Base-by-base conservation (phyloP, 768 basidiomycete genomes). In the Podaxis sp. region DNA sequence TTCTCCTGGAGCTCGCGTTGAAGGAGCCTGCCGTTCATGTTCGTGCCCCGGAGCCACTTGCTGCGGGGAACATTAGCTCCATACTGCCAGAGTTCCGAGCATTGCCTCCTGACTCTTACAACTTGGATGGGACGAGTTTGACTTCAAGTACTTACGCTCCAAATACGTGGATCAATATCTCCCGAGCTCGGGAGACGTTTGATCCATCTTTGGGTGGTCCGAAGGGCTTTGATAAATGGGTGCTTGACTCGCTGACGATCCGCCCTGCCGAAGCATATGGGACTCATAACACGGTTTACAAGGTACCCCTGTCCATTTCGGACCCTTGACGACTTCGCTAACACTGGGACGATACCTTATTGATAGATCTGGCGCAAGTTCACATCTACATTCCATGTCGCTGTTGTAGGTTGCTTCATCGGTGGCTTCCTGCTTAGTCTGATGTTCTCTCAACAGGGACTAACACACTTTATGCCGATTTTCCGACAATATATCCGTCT, bases 361-460 rank as follows among this genome's bases (percentile, higher is more conserved):
- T 27, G 12, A 60, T 61, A 91, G 90, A 92, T 93, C 51, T 93
- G 90, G 90, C 72, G 82, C 46, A 90, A 90, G 65, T 92, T 93
- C 68, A 67, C 68, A 15, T 83, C 76, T 67, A 86, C 82, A 0
- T 86, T 86, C 66, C 27, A 52, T 0, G 79, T 84, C 0, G 77
- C 83, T 19, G 65, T 68, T 11, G 88, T 88, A 69, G 55, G 78
- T 73, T 38, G n/a, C 17, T 27, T 52, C 55, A 43, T 27, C 12
- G 46, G 53, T 57, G n/a, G 49, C 19, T 40, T 19, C 17, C 59
- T 38, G 56, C 36, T 13, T 19, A 54, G 46, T 41, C 24, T 61
- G 19, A 61, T 37, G n/a, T 50, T 38, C 22, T 13, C 17, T 17
- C 46, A n/a, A 40, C 51, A 83, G 81, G 78, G 79, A 9, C 61